Evolutionary conservation across 495 filamentous ascomycete species (phyloP), one percentile per base, ranked within the genome.

Genomic region (Chlorociboria aeruginascens): DNA sequence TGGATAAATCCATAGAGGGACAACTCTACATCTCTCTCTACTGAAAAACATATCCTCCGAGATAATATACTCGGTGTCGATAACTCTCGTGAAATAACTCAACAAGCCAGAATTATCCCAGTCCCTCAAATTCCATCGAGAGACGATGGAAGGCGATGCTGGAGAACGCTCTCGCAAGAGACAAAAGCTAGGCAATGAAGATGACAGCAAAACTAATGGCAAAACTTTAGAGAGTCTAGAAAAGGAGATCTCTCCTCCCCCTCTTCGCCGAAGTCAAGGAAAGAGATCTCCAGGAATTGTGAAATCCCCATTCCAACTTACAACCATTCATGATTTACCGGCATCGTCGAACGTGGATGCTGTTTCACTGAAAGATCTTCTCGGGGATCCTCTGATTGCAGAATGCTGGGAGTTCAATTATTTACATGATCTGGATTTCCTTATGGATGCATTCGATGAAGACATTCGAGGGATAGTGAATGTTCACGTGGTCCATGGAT

Each of bases 331-430:
- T 31, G 83, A 85, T 50, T 66, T 90, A 2, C 68, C 82, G 2
- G 54, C 62, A 0, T 58, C 66, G 0, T 63, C 68, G 6, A 95
- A 95, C 66, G 63, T 73, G 45, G 83, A 83, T 59, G 71, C 86
- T 0, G 62, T 92, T 36, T 69, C 69, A 6, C 66, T 95, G 17
- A 68, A 68, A 14, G 83, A 89, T 47, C 76, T 95, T 45, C 73
- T 95, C 3, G 80, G 84, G 0, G 82, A 93, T 60, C 85, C 86
- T 0, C 70, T 90, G 59, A 88, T 95, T 44, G 69, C 74, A 32
- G 85, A 92, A 62, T 86, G 83, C 55, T 95, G 89, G 89, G 74
- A 86, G 34, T 95, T 95, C 63, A 94, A 95, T 56, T 95, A 81
- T 57, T 66, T 89, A 2, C 81, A 90, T 57, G 82, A 94, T 66